phyloP scores from a whole-genome alignment of 2,329 filamentous ascomycete species.

The Stagonosporopsis chrysanthemi region DNA sequence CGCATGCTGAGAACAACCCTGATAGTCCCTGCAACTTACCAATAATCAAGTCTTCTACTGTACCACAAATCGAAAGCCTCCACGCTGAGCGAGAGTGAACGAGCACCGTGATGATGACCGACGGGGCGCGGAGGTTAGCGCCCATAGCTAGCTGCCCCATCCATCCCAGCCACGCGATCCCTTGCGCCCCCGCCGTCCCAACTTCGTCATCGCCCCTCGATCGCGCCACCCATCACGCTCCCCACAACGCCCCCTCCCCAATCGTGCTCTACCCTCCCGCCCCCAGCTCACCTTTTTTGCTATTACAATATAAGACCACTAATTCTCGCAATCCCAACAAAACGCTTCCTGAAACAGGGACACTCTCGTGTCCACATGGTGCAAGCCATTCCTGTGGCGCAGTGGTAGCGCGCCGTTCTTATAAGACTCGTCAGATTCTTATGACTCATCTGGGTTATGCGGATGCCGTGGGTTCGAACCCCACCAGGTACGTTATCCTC shows the following conservation, averaged over 20 bases:
- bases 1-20: neutral
- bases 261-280: too few relatives aligned
- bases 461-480: conserved; percentile 55
- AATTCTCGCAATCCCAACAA: neutral
- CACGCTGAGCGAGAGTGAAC: conserved; percentile 6
- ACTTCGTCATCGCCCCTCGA: conserved; percentile 6
- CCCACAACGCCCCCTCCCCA: neutral
- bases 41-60: neutral
- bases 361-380: conserved; percentile 2
- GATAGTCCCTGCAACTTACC: conserved; percentile 6
- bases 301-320: neutral
- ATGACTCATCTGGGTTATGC: conserved; percentile 51
- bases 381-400: conserved; percentile 51
- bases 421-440: conserved; percentile 51
- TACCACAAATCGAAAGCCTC: neutral
- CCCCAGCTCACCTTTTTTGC: too few relatives aligned
- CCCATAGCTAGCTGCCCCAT: conserved; percentile 14
- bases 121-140: conserved; percentile 13
- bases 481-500: conserved; percentile 35
- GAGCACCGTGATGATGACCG: conserved; percentile 22
- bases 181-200: conserved; percentile 11
- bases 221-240: neutral
- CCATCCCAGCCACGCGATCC: conserved; percentile 15
- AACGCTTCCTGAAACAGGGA: conserved; percentile 11
- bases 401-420: conserved; percentile 61